Conservation (phyloP, 2,329 filamentous ascomycete species). For the Aspergillus sp. region DNA sequence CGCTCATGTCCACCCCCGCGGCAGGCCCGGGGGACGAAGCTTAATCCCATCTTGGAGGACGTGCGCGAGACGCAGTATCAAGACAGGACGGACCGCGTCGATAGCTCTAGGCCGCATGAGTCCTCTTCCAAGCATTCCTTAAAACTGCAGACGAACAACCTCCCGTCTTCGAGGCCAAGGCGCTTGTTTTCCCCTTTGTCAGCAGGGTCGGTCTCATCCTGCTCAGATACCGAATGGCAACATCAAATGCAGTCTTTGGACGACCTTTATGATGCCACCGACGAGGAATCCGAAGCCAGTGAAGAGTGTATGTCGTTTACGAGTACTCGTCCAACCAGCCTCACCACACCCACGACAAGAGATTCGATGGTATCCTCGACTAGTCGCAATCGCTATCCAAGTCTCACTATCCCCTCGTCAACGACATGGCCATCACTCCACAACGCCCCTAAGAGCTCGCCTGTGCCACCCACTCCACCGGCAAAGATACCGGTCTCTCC, state of each 20-base stretch:
- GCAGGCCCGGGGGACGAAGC: constrained; percentile 56
- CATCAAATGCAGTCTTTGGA: constrained; percentile 72
- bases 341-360: constrained; percentile 41
- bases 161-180: constrained; percentile 22
- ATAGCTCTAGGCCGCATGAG: not conserved
- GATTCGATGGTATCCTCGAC: constrained; percentile 35
- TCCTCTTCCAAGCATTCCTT: constrained; percentile 22
- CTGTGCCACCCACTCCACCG: constrained; percentile 48
- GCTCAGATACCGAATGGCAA: constrained; percentile 59
- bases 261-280: constrained; percentile 82
- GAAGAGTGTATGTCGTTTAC: constrained; percentile 48
- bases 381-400: constrained; percentile 53
- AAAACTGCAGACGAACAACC: constrained; percentile 31
- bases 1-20: constrained; percentile 52
- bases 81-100: constrained; percentile 12
- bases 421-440: constrained; percentile 57
- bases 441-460: constrained; percentile 49
- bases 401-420: constrained; percentile 58
- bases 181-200: constrained; percentile 33
- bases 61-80: constrained; percentile 33
- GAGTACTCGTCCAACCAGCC: constrained; percentile 49
- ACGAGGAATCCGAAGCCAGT: constrained; percentile 65
- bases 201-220: constrained; percentile 30
- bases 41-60: constrained; percentile 67
- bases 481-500: constrained; percentile 70